phyloP scores from a whole-genome alignment of 768 basidiomycete species.

The Rubroboletus pulcherrimus region DNA sequence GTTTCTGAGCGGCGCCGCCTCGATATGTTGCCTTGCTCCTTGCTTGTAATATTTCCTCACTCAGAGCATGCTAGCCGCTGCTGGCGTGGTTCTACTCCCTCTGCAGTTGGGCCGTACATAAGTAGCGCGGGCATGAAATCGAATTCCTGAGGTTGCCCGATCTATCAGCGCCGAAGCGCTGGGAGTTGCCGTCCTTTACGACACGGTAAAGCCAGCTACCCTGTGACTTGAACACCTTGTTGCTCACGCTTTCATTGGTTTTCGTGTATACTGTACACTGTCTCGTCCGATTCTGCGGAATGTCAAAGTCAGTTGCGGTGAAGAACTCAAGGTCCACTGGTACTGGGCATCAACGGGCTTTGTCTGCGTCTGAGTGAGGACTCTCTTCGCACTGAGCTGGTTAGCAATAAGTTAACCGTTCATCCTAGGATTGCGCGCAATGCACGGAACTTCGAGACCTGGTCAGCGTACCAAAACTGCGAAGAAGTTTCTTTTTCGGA shows the following conservation, averaged over 20 bases:
- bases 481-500: slow-evolving; percentile 48
- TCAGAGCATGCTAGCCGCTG: neutral
- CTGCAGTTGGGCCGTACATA: neutral
- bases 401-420: slow-evolving; percentile 1
- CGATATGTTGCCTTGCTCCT: slow-evolving; percentile 4
- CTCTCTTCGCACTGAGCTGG: neutral
- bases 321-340: slow-evolving; percentile 13
- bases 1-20: slow-evolving; percentile 3
- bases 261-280: neutral
- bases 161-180: slow-evolving; percentile 1
- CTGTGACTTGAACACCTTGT: slow-evolving; percentile 3
- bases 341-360: slow-evolving; percentile 29
- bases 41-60: slow-evolving; percentile 7
- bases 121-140: neutral
- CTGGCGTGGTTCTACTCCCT: neutral
- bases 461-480: slow-evolving; percentile 46
- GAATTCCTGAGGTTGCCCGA: neutral
- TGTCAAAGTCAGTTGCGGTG: slow-evolving; percentile 17
- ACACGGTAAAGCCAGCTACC: neutral
- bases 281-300: neutral
- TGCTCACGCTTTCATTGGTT: slow-evolving; percentile 1
- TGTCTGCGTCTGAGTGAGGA: slow-evolving; percentile 48
- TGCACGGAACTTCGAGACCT: slow-evolving; percentile 46
- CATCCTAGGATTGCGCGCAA: slow-evolving; percentile 45
- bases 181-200: slow-evolving; percentile 10